Base-by-base conservation (phyloP, 2,329 filamentous ascomycete genomes). In the Paracoccidioides brasiliensis region DNA sequence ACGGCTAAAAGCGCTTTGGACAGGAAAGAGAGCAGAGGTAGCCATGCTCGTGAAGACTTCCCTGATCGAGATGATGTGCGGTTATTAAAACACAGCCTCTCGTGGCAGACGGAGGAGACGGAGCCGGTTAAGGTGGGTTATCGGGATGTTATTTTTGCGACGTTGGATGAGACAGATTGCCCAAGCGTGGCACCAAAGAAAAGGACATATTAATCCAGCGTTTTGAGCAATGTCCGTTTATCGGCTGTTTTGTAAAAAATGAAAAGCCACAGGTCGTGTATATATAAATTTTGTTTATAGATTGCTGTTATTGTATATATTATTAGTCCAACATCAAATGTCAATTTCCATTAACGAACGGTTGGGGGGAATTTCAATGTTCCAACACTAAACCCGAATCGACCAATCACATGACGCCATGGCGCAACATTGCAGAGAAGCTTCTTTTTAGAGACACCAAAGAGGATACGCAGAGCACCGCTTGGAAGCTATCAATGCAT, bases 31-130 rank as follows among this genome's bases (percentile, higher is more conserved):
- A 90, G 86, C 52, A 83, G 88, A 74, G 89, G 88, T 66, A 87
- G 88, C 33, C 88, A 95, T 72, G 88, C 89, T 58, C 83, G 88
- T 61, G 89, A 95, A 76, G 89, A 93, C 69, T 94, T 73, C 78
- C 86, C 89, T 53, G 87, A 94, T 40, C 82, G 88, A 74, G 86
- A 93, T 69, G 88, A 95, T 70, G 63, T 64, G 33, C 55, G 64
- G 53, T 76, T 72, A 69, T 67, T 76, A 69, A 72, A 69, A 63
- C 74, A 76, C 64, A 75, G 69, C 60, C 56, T 77, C 56, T 74
- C 69, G 14, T 77, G 74, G 74, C 74, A 76, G 64, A 59, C 54
- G 41, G 61, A 61, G 32, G 63, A 70, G n/a, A 70, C 69, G 0
- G 64, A 72, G 12, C 64, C 71, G 1, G 72, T 76, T 3, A 58